Conservation (phyloP, 2,329 filamentous ascomycete genomes). For the Talaromyces sp. region DNA sequence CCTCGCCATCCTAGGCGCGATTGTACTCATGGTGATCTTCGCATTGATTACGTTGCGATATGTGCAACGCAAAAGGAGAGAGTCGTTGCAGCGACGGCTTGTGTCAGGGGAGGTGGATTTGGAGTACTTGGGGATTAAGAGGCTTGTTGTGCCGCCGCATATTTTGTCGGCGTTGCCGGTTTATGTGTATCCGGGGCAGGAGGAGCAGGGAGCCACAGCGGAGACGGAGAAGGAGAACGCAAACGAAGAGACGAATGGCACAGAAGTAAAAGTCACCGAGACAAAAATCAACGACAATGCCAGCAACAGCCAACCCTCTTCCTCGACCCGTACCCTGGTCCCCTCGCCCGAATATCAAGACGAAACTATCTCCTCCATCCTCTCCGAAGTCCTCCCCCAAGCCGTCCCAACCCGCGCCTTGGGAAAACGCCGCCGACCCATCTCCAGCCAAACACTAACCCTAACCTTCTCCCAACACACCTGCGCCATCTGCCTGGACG, state of each 20-base stretch:
- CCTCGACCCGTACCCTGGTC: background rate
- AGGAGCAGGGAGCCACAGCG: background rate
- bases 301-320: background rate
- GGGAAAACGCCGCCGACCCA: constrained; percentile 17
- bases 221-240: background rate
- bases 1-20: constrained; percentile 77
- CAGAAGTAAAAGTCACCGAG: background rate
- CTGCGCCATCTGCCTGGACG: constrained; percentile 87
- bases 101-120: constrained; percentile 59
- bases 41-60: constrained; percentile 74
- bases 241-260: background rate
- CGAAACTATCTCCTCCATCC: constrained; percentile 17
- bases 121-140: constrained; percentile 80
- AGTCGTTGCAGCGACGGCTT: constrained; percentile 67
- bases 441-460: constrained; percentile 22
- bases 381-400: constrained; percentile 16
- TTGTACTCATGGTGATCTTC: constrained; percentile 64
- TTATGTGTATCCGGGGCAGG: constrained; percentile 63
- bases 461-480: constrained; percentile 67
- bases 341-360: background rate
- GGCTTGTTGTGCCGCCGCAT: constrained; percentile 70
- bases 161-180: constrained; percentile 73
- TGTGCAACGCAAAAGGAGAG: constrained; percentile 69
- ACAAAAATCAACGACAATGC: background rate
- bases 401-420: background rate